phyloP scores from a whole-genome alignment of 1,139 yeast genomes.

The Yamadazyma friedrichii region DNA sequence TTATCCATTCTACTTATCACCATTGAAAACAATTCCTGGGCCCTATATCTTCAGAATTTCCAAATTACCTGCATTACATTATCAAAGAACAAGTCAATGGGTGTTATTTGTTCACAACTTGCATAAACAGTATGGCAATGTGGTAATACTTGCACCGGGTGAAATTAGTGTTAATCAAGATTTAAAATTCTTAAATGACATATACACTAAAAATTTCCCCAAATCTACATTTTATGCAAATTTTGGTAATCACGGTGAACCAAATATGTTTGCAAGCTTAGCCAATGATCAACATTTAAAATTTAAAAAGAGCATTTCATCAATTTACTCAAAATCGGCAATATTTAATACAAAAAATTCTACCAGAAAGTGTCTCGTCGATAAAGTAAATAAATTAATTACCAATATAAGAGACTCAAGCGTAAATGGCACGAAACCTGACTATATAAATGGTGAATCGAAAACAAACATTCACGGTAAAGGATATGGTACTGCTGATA shows the following conservation, averaged over 20 bases:
- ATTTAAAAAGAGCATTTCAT: conserved; percentile 47
- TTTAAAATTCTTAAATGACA: conserved; percentile 48
- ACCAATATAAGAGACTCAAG: conserved; percentile 28
- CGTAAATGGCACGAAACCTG: conserved; percentile 34
- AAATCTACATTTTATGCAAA: conserved; percentile 61
- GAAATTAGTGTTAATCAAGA: conserved; percentile 62
- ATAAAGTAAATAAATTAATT: conserved; percentile 26
- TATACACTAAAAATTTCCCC: conserved; percentile 59
- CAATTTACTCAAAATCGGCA: conserved; percentile 50
- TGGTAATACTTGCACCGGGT: conserved; percentile 60
- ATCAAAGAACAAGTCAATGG: conserved; percentile 54
- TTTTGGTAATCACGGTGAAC: conserved; percentile 57
- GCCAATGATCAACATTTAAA: conserved; percentile 49
- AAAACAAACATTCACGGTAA: conserved; percentile 35
- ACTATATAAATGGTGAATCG: conserved; percentile 31
- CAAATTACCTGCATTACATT: conserved; percentile 46
- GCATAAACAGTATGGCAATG: conserved; percentile 56
- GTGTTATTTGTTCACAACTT: conserved; percentile 48
- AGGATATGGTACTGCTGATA: conserved; percentile 24
- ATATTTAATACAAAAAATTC: conserved; percentile 31
- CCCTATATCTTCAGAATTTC: conserved; percentile 53
- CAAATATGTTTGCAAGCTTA: conserved; percentile 58
- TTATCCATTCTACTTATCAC: conserved; percentile 49
- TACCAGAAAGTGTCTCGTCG: conserved; percentile 24
- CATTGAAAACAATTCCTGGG: conserved; percentile 58